These are phyloP conservation scores for Selaginella tamariscina DNA, from an alignment of 75 land plant genomes.

Conservation along the genomic window DNA sequence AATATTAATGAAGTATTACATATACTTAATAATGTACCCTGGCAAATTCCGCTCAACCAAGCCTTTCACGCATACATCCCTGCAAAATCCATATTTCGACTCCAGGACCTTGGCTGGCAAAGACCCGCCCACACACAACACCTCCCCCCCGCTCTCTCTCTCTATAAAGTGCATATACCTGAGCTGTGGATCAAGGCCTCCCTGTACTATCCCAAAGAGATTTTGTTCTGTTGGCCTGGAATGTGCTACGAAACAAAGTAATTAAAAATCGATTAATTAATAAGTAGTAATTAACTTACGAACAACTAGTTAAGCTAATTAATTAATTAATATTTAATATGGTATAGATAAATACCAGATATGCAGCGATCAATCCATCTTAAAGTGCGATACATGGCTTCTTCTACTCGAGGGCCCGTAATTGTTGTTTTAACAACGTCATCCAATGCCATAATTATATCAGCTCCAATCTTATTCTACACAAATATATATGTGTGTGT, in stretches of 20 bases:
- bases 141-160: no score
- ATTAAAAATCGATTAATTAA: not conserved
- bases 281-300: not conserved
- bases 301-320: not conserved
- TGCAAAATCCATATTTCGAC: no score
- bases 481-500: no score
- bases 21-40: conserved; percentile 37
- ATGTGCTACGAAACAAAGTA: conserved; percentile 65
- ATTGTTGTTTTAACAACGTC: conserved; percentile 7
- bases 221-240: conserved; percentile 74
- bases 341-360: conserved; percentile 65
- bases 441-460: conserved; percentile 10
- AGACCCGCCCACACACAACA: no score
- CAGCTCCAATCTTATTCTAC: conserved; percentile 71
- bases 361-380: conserved; percentile 51
- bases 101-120: no score
- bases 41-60: conserved; percentile 86
- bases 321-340: no score
- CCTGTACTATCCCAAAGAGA: conserved; percentile 97
- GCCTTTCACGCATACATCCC: conserved; percentile 87
- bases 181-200: conserved; percentile 88
- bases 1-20: not conserved
- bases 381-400: conserved; percentile 11
- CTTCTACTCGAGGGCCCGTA: conserved; percentile 5
- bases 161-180: no score